Evolutionary conservation across 116 monocot species (phyloP).

Genomic region (Dioscorea cayenensis): DNA sequence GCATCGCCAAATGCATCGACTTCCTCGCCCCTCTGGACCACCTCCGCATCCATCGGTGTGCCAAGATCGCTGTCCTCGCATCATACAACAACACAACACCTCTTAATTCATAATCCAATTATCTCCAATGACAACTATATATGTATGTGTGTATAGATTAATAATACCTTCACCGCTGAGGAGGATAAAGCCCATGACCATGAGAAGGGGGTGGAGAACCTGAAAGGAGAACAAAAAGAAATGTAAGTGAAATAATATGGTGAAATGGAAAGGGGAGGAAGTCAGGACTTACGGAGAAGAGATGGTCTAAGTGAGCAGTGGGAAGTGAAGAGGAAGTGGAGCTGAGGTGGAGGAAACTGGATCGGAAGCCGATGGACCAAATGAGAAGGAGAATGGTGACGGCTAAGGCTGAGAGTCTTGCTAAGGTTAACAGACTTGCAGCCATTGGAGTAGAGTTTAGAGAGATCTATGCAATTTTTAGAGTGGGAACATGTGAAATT

Average conservation of each 20-base stretch:
- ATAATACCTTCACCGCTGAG: conserved; percentile 67
- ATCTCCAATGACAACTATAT: not conserved
- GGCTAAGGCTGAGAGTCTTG: not conserved
- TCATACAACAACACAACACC: too few species aligned
- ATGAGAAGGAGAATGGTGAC: conserved; percentile 50
- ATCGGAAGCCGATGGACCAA: conserved; percentile 46
- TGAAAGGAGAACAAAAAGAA: conserved; percentile 12
- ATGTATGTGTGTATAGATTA: not conserved
- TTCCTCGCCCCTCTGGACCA: conserved; percentile 45
- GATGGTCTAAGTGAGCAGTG: conserved; percentile 5
- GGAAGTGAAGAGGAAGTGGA: not conserved
- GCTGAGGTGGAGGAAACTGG: conserved; percentile 34
- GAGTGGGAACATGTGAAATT: too few species aligned
- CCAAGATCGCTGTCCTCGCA: conserved; percentile 39
- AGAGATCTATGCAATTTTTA: too few species aligned
- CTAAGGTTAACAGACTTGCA: too few species aligned
- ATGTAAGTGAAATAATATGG: not conserved
- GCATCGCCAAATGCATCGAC: conserved; percentile 40
- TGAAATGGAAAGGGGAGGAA: too few species aligned
- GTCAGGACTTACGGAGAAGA: conserved; percentile 5
- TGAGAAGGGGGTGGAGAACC: conserved; percentile 71
- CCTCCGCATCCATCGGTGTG: conserved; percentile 32
- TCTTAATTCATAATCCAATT: not conserved
- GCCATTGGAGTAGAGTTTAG: too few species aligned
- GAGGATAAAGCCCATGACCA: conserved; percentile 78